Evolutionary conservation across 1,139 yeast species (phyloP), one percentile per base, ranked within the genome.

Genomic region (Maudiozyma humilis): DNA sequence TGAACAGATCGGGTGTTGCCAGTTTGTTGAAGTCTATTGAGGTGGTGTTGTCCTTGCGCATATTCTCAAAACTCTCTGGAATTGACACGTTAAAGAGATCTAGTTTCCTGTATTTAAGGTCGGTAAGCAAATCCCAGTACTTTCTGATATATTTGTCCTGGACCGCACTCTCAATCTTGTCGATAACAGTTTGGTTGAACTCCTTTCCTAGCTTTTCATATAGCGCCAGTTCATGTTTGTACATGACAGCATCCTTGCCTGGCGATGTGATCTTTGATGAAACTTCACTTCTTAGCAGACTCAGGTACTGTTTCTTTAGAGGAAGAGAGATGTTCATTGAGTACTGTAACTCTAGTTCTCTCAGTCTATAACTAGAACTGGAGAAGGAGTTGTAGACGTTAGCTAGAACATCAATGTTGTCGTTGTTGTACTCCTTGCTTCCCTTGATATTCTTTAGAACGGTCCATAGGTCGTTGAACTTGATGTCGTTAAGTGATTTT

Each of bases 241-340:
- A 51, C 23, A 58, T 20, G n/a, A 43, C 42, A 2, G 64, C 62
- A 46, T 60, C 64, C 37, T 59, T 59, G 17, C 44, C 48, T 1
- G 59, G 56, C 2, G 57, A 48, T 6, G 32, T 25, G 17, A 59
- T 27, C 3, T 37, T 41, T 3, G 48, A 41, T 1, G 51, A 52
- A 15, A 56, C 42, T 4, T 44, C 25, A 2, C 37, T 36, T 30
- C 55, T 44, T 15, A 60, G 42, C 1, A 38, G 14, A 14, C 40
- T 42, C 16, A 59, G 37, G 13, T 41, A 25, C 4, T 46, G 36
- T 15, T 38, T 29, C 40, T 50, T 57, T 14, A 51, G 53, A 10
- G 45, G 46, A 6, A 35, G 34, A 13, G 42, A 32, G 7, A 51
- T 14, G 2, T 27, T 32, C 1, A 40, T 29, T 44, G 54, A 57